Evolutionary conservation across 2,329 filamentous ascomycete genomes (phyloP).

Genomic region (Calonectria fujianensis): DNA sequence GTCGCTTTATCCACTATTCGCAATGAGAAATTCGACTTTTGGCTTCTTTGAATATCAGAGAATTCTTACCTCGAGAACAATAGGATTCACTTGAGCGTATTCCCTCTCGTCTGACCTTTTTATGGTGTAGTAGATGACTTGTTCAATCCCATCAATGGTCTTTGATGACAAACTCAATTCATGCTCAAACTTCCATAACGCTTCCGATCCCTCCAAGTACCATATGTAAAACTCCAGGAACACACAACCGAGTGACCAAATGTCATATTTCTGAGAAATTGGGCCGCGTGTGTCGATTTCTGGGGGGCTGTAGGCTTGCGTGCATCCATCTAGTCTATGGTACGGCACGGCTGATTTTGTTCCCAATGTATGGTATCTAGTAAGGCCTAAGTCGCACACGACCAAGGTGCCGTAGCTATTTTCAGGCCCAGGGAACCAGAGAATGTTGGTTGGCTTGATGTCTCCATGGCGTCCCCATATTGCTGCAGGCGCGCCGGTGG

Average conservation of each 20-base stretch:
- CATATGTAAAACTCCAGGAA: constrained; percentile 19
- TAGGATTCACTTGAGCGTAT: background rate
- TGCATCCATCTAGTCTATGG: background rate
- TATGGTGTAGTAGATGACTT: too few species aligned
- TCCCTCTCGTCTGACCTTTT: too few species aligned
- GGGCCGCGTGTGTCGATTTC: background rate
- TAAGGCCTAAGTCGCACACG: constrained; percentile 3
- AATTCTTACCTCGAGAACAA: too few species aligned
- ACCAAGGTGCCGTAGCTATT: background rate
- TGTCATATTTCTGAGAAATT: constrained; percentile 10
- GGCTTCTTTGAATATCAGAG: too few species aligned
- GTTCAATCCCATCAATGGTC: too few species aligned
- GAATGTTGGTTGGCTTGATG: constrained; percentile 18
- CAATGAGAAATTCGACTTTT: background rate
- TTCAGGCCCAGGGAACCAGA: background rate
- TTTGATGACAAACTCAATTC: background rate
- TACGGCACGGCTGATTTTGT: background rate
- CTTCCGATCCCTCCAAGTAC: background rate
- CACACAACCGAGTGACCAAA: constrained; percentile 28
- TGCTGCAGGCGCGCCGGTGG: background rate
- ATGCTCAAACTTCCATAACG: background rate
- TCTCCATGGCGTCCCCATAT: constrained; percentile 26
- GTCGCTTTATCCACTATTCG: background rate
- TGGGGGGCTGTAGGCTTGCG: background rate
- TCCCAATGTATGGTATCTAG: background rate